phyloP scores from a whole-genome alignment of 2,329 filamentous ascomycete species.

The Teratosphaeria pseudoeucalypti region DNA sequence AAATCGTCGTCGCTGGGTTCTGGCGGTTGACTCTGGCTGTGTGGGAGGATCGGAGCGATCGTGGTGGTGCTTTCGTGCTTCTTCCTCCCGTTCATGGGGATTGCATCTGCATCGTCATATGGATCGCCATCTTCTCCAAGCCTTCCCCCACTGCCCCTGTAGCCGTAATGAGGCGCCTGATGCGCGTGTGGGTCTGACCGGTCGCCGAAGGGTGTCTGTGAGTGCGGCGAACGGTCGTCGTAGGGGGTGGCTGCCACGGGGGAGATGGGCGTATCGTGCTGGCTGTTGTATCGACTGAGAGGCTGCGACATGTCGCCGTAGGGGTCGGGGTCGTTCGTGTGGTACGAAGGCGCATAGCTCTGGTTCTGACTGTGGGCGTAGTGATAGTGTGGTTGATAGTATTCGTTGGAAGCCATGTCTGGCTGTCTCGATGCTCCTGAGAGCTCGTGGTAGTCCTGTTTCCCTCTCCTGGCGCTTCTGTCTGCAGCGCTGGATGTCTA shows the following conservation, averaged over 20 bases:
- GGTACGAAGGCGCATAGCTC: not conserved
- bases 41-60: conserved; percentile 29
- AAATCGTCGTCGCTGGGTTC: conserved; percentile 28
- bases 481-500: not conserved
- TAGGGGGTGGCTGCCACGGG: conserved; percentile 9
- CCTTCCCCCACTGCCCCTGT: conserved; percentile 52
- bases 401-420: not conserved
- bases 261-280: conserved; percentile 32
- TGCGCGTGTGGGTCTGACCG: conserved; percentile 16
- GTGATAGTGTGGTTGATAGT: not conserved
- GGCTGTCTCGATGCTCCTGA: not conserved
- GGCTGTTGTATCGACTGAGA: conserved; percentile 31
- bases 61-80: conserved; percentile 29
- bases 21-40: conserved; percentile 12
- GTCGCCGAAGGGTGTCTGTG: conserved; percentile 23
- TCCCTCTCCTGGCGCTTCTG: not conserved
- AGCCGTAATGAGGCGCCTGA: conserved; percentile 28
- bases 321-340: not conserved
- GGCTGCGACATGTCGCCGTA: not conserved
- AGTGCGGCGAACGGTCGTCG: not conserved
- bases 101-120: conserved; percentile 38
- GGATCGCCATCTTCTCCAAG: conserved; percentile 37
- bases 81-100: conserved; percentile 33
- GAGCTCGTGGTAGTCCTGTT: not conserved
- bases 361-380: not conserved